Base-by-base conservation (phyloP, 495 filamentous ascomycete species). In the Penicillium nucicola region DNA sequence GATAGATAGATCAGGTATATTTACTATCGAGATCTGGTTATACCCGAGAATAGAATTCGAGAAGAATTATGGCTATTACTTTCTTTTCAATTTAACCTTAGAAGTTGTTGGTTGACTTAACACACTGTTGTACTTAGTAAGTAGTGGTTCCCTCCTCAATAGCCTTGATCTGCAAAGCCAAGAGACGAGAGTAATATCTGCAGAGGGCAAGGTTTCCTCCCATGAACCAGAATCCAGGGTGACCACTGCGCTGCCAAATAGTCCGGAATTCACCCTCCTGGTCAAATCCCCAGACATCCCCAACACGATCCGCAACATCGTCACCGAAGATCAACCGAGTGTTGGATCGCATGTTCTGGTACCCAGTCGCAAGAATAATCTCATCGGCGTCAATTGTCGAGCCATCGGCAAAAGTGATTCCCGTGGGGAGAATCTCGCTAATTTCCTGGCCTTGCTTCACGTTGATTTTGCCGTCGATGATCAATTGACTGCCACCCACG, bases 311-410 rank as follows among this genome's bases (percentile, higher is more conserved):
- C 1, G 83, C 87, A 13, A 92, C 67, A 30, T 80, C 77, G 41
- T 89, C 82, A 0, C 88, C 88, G 44, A 96, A 84, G 37, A 92
- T 84, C 18, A 55, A 67, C 5, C 83, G 65, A 11, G 73, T 69
- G 50, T 70, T 66, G 1, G 81, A 83, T 34, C 79, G 70, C 89
- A 93, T 96, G 58, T 90, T 91, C 48, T 82, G 70, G 64, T 90
- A 95, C 0, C 90, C 90, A 12, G 90, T 95, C 11, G 90, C 89
- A 52, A 92, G 84, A 10, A 93, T 74, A 48, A 95, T 84, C 67
- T 89, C 86, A 55, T 95, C 90, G 0, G 89, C 89, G 47, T 85
- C 77, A 0, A 93, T 65, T 49, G 77, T 74, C 0, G 72, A 76
- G 0, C 86, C 88, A 58, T 93, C 87, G 0, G 71, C 78, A 42